Percentiles rank a stretch among this genome's conserved stretches.
phyloP scores from a whole-genome alignment of 2,329 filamentous ascomycete species.

The Trichoderma brevicompactum region DNA sequence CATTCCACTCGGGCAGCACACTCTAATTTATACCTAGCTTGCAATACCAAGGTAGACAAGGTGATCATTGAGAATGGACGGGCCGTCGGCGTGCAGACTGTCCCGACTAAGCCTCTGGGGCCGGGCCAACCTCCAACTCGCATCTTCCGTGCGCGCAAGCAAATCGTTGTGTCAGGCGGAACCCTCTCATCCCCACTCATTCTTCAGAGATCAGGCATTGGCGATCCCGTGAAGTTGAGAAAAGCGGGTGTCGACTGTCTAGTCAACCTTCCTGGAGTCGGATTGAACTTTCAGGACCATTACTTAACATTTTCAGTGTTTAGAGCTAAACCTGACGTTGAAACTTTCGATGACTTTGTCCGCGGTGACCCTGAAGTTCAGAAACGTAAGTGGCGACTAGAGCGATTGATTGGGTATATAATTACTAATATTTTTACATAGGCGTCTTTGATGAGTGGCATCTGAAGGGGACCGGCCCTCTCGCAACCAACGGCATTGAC shows the following conservation, averaged over 20 bases:
- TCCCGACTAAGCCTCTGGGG: conserved; percentile 50
- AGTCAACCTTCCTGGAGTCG: conserved; percentile 55
- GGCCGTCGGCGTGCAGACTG: conserved; percentile 61
- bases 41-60: conserved; percentile 46
- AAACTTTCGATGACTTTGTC: conserved; percentile 19
- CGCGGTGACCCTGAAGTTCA: conserved; percentile 18
- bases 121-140: conserved; percentile 35
- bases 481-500: conserved; percentile 52
- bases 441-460: conserved; percentile 21
- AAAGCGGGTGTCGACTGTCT: conserved; percentile 52
- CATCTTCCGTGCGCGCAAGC: conserved; percentile 55
- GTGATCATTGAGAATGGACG: conserved; percentile 58
- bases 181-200: conserved; percentile 55
- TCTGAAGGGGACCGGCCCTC: conserved; percentile 14
- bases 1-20: conserved; percentile 40
- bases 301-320: conserved; percentile 49
- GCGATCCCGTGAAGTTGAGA: conserved; percentile 49
- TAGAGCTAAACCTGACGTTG: conserved; percentile 18
- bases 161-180: conserved; percentile 55
- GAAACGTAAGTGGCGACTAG: conserved; percentile 30
- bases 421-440: conserved; percentile 52
- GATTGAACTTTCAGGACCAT: conserved; percentile 51
- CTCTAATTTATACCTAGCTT: conserved; percentile 41
- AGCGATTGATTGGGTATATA: conserved; percentile 46
- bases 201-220: conserved; percentile 63